Conservation (phyloP, 441 rosid genomes). For the Macaranga tanarius region DNA sequence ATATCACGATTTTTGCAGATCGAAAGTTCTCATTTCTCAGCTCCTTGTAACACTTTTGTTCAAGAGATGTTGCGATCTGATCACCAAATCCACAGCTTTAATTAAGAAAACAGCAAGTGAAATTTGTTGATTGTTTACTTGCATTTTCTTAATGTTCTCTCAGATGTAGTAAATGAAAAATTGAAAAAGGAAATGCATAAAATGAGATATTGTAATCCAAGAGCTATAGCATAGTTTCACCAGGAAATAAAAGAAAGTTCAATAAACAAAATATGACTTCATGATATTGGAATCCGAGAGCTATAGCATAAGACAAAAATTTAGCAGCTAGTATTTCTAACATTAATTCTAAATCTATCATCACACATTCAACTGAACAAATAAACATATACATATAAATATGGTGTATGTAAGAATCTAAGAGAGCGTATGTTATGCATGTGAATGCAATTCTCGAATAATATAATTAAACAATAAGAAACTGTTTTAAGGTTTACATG, state of each 20-base stretch:
- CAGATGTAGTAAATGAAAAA: neutral
- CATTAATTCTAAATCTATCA: neutral
- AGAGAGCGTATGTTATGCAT: neutral
- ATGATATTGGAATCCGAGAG: neutral
- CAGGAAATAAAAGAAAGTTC: conserved; percentile 5
- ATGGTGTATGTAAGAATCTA: neutral
- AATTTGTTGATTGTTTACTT: neutral
- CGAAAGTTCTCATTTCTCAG: conserved; percentile 81
- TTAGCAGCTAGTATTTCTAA: neutral
- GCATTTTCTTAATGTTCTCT: neutral
- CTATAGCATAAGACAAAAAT: neutral
- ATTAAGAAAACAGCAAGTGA: conserved; percentile 19
- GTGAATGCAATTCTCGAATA: neutral
- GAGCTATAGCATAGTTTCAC: neutral
- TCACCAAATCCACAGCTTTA: conserved; percentile 30
- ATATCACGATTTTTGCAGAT: conserved; percentile 74
- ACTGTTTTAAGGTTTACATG: conserved; percentile 8
- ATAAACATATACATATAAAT: neutral
- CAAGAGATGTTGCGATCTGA: conserved; percentile 82
- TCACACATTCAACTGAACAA: neutral
- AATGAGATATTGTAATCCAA: too few species aligned
- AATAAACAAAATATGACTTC: conserved; percentile 1
- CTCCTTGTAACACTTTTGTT: conserved; percentile 97
- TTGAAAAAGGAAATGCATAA: neutral
- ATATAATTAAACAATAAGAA: conserved; percentile 5